A percentile compares a stretch with the other conserved stretches of the same genome.
phyloP scores from a whole-genome alignment of 305 asterid genomes.

The Rubia balearica region DNA sequence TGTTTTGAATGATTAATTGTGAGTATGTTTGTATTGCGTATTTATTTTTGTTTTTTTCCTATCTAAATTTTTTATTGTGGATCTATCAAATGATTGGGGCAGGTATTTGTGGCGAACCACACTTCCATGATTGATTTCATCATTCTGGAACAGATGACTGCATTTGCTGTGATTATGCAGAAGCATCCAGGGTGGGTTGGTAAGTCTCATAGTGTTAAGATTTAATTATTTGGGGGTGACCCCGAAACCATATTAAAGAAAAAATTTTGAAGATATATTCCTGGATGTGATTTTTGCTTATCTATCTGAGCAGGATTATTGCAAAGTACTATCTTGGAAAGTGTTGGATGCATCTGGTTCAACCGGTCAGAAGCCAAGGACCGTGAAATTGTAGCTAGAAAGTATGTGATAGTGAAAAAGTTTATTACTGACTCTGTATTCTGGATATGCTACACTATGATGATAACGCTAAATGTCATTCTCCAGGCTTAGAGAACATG shows the following conservation, averaged over 20 bases:
- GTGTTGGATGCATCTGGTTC: constrained; percentile 99
- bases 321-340: constrained; percentile 94
- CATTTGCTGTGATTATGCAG: constrained; percentile 99
- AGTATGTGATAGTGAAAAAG: constrained; percentile 40
- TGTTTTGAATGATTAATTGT: neutral
- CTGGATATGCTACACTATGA: neutral
- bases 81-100: constrained; percentile 23
- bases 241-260: neutral
- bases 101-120: constrained; percentile 98
- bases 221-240: neutral
- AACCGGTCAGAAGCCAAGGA: constrained; percentile 93
- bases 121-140: constrained; percentile 98
- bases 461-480: neutral
- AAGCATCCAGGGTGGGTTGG: constrained; percentile 99
- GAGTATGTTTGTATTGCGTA: constrained; percentile 1
- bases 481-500: constrained; percentile 86
- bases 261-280: neutral
- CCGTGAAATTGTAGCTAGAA: constrained; percentile 85
- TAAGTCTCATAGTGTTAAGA: constrained; percentile 28
- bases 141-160: constrained; percentile 94
- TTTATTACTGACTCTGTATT: neutral
- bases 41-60: neutral
- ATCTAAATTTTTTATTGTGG: neutral
- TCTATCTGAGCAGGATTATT: constrained; percentile 48
- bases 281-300: constrained; percentile 19